Evolutionary conservation across 83 land plant genomes (phyloP), one percentile per base, ranked within the genome.

Genomic region (Picea abies): DNA sequence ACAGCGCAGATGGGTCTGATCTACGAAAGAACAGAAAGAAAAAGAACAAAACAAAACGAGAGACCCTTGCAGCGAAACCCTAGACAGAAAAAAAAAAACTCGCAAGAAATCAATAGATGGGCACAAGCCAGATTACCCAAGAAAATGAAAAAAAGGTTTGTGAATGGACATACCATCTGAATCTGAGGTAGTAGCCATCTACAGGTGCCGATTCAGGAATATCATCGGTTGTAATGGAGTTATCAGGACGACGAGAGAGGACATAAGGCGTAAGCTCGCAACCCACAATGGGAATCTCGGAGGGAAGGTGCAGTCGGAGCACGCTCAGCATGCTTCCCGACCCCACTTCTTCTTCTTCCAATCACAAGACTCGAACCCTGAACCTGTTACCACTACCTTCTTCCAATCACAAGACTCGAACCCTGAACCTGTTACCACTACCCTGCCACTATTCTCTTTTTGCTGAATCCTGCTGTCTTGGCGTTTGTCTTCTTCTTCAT

Each of bases 251-350:
- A 52, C 96, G 89, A 11, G 92, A 80, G 22, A 94, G 90, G 61
- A 97, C 95, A 61, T 97, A 97, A 0, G 99, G 98, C 52, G 95
- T 88, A 71, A 97, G 89, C 93, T 97, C 99, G 80, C 98, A 95
- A 44, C 99, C 99, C 39, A 93, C 99, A 39, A 97, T 94, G 70
- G 99, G 99, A 81, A 97, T 97, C 81, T 97, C 99, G 70, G 99
- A 95, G 79, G 99, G 99, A 41, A 97, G 94, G 85, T 97, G 98
- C 90, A 97, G 90, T 66, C 99, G 88, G 41, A 97, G 87, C 94
- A 97, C 98, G 83, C 93, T 97, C 98, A 97, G 92, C 99, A 97
- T 97, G 83, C 88, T 96, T 89, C 86, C 85, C 80, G 83, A 68
- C 84, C 80, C 37, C 65, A 47, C 68, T 65, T 62, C 69, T 52